These are phyloP conservation scores for Talaromyces nanjingensis DNA, from an alignment of 495 filamentous ascomycete genomes.

Conservation along the genomic window DNA sequence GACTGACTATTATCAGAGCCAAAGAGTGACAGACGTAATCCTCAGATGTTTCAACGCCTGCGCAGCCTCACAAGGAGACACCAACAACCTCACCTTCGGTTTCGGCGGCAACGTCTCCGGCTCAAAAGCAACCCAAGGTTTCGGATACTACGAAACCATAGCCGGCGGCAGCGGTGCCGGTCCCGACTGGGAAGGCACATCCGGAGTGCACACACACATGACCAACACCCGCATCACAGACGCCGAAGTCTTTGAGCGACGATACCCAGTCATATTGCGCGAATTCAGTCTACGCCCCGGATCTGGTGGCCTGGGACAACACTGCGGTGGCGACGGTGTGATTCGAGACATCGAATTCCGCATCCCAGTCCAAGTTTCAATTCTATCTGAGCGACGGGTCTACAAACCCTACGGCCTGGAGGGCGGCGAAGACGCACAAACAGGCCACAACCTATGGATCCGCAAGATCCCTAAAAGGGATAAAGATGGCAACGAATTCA, in stretches of 20 bases:
- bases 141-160: conserved; percentile 94
- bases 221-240: conserved; percentile 96
- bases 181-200: conserved; percentile 71
- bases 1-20: conserved; percentile 21
- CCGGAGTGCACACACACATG: conserved; percentile 89
- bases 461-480: conserved; percentile 29
- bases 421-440: conserved; percentile 66
- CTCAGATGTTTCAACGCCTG: conserved; percentile 77
- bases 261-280: conserved; percentile 81
- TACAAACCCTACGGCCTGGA: conserved; percentile 74
- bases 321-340: conserved; percentile 60
- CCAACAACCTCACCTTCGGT: conserved; percentile 62
- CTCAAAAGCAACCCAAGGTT: conserved; percentile 44
- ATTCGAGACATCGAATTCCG: conserved; percentile 93
- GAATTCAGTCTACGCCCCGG: conserved; percentile 68
- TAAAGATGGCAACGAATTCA: conserved; percentile 11
- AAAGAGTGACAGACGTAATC: conserved; percentile 88
- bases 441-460: conserved; percentile 75
- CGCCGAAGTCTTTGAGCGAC: conserved; percentile 79
- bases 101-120: conserved; percentile 23
- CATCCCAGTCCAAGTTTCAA: conserved; percentile 65
- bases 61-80: conserved; percentile 80
- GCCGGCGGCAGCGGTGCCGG: conserved; percentile 84
- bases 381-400: conserved; percentile 71
- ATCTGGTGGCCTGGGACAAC: conserved; percentile 31